Base-by-base conservation (phyloP, 179 eudicot species). In the Silene vulgaris region DNA sequence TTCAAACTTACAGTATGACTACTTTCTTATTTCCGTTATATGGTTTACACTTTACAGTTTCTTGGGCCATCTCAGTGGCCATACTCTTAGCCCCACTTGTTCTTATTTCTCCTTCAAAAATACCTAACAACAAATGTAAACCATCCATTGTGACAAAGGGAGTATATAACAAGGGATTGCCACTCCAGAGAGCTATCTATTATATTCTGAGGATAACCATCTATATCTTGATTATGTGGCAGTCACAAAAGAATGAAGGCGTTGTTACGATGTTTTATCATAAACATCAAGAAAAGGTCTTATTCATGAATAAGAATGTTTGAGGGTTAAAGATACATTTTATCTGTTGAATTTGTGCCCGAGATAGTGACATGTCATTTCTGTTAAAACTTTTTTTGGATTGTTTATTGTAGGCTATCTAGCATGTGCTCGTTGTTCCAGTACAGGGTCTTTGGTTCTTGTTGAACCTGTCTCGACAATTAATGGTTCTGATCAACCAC, bases 341-440 rank as follows among this genome's bases (percentile, higher is more conserved):
- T 19, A 43, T 6, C 9, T 69, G 26, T 50, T 23, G 3, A 0
- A 9, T 52, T 45, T 13, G 11, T 52, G 45, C 45, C 43, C 16
- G n/a, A 70, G 73, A 50, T 70, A 40, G 48, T 40, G 48, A 40
- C 48, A 40, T 40, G 60, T 20, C 56, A 21, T 69, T 60, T 52
- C 14, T 20, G 16, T 75, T 20, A 7, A 37, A n/a, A 29, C 8
- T 40, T 1, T 69, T 28, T 32, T 68, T 29, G 43, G 76, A 59
- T 63, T 21, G 57, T 73, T 8, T 74, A 64, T 32, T 83, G 85
- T 87, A 93, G 98, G 98, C 56, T 94, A 94, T 83, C 88, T 94
- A 80, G 97, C 97, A 65, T 94, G 98, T 86, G 98, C 98, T 74
- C 97, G 98, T 64, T 94, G 98, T 81, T 83, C 92, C 43, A 94